Base-by-base conservation (phyloP, 805 yeast species). In the Suhomyces sp. region DNA sequence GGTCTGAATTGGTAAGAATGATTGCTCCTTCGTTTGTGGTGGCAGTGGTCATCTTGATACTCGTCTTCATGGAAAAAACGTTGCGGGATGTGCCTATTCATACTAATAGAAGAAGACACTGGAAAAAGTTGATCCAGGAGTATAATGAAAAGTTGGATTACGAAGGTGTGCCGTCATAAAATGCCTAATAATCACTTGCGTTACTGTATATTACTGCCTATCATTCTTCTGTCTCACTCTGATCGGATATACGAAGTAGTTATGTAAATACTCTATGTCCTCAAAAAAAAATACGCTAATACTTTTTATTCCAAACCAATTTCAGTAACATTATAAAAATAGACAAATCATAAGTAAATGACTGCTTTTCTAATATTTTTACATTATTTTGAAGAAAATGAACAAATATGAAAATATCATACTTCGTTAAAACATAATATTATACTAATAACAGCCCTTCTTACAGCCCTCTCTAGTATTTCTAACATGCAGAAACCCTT, bases 91-190 rank as follows among this genome's bases (percentile, higher is more conserved):
- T 84, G 7, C 96, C 97, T 1, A 79, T 91, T 19, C 89, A 84
- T 58, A 81, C 81, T 51, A 87, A 86, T 63, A 77, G 88, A 58
- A 84, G 80, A 54, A 77, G 84, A 54, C 85, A 72, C 51, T 76
- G 80, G 80, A 74, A 93, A 86, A 82, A 79, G 60, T 78, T 76
- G 49, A 64, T 85, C 6, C 67, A 80, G 35, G 81, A 81, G 48
- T 82, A 82, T 57, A 78, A 78, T 53, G 74, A 84, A 31, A 81
- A 82, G 56, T 71, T 82, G 47, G 94, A 88, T 54, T 84, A 81
- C 59, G 97, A 92, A 67, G 97, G 97, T 4, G 93, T 90, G 7
- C 97, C 97, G 10, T 82, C 90, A 2, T 90, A 64, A 36, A 31
- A 3, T 5, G 22, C 41, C 17, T n/a, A 35, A 35, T 35, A 33